Evolutionary conservation across 768 basidiomycete genomes (phyloP).

Genomic region (Boletales sp.): DNA sequence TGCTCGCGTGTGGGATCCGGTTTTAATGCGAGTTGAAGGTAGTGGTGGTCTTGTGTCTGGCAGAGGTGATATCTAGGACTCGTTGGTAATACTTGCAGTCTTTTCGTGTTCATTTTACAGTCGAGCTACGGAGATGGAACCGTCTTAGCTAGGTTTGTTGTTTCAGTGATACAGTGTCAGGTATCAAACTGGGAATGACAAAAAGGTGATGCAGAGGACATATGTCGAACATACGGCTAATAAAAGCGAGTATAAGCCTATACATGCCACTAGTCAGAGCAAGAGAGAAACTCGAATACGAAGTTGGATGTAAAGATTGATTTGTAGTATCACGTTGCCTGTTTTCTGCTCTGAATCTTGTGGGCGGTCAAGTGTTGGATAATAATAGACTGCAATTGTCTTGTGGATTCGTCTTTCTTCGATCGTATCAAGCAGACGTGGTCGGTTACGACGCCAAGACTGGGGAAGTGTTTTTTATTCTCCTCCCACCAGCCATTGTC

Average conservation of each 20-base stretch:
- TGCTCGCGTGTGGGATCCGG: background rate
- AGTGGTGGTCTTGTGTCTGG: background rate
- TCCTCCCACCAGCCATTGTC: conserved; percentile 21
- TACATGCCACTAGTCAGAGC: too few species aligned
- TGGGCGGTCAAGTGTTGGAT: conserved; percentile 12
- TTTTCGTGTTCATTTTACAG: too few species aligned
- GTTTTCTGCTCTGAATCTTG: background rate
- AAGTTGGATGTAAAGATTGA: background rate
- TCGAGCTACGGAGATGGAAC: too few species aligned
- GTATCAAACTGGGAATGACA: too few species aligned
- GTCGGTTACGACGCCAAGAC: conserved; percentile 9
- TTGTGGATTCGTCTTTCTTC: conserved; percentile 17
- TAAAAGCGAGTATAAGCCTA: too few species aligned
- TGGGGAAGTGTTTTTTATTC: conserved; percentile 19
- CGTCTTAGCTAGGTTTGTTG: too few species aligned
- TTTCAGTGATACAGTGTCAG: too few species aligned
- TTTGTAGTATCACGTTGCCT: background rate
- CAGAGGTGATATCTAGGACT: background rate
- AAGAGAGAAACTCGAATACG: background rate
- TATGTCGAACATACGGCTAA: too few species aligned
- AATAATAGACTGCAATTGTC: conserved; percentile 13
- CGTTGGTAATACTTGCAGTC: background rate
- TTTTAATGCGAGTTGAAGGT: background rate
- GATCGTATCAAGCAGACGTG: conserved; percentile 18
- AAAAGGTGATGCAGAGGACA: too few species aligned